phyloP scores from a whole-genome alignment of 176 grass and related monocot species.

The Aegilops umbellulata region DNA sequence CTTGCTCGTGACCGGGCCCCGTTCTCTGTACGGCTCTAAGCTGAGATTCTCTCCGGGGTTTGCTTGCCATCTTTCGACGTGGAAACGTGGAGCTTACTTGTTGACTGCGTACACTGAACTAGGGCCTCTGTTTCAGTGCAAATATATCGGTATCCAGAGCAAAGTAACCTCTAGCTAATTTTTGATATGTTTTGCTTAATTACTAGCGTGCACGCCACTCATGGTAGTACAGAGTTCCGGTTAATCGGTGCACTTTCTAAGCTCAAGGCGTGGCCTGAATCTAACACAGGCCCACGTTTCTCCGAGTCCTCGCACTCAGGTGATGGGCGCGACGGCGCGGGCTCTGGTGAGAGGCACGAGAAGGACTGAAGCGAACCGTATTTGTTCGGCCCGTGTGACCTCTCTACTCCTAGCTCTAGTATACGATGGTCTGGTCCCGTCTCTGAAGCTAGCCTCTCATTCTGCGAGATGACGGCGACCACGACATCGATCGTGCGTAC shows the following conservation, averaged over 20 bases:
- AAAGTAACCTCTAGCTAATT: neutral
- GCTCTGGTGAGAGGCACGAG: neutral
- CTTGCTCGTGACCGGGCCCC: neutral
- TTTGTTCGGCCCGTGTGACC: neutral
- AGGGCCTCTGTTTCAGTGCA: neutral
- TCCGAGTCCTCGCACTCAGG: neutral
- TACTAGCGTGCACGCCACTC: neutral
- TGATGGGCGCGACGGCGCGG: neutral
- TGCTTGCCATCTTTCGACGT: neutral
- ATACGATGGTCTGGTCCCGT: neutral
- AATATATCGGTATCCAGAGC: neutral
- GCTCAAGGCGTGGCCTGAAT: neutral
- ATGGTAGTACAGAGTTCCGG: neutral
- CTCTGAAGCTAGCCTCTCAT: neutral
- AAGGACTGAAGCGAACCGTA: neutral
- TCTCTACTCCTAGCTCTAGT: neutral
- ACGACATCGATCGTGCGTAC: slow-evolving; percentile 3
- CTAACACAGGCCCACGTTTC: neutral
- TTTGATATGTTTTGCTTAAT: neutral
- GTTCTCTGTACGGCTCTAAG: slow-evolving; percentile 2
- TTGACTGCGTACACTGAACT: neutral
- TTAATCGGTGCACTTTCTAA: neutral
- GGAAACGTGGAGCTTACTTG: neutral
- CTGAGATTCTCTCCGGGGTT: slow-evolving; percentile 35
- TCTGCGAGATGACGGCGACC: slow-evolving; percentile 17